These are phyloP conservation scores for Sclerotinia spermophila DNA, from an alignment of 2,329 filamentous ascomycete species.

Conservation along the genomic window DNA sequence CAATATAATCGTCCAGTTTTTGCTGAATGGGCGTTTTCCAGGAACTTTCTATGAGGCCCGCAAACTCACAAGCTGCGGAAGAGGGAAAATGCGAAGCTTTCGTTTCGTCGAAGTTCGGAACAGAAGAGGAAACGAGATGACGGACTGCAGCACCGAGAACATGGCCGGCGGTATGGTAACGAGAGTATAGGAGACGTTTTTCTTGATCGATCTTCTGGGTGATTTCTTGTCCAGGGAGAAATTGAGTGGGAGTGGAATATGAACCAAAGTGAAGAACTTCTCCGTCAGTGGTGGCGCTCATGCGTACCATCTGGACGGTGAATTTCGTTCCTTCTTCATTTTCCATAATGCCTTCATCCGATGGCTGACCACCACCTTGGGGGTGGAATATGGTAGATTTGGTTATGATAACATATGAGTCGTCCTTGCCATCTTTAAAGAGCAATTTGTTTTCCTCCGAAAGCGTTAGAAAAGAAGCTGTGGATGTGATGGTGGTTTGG, in stretches of 20 bases:
- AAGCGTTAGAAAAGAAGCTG: conserved; percentile 25
- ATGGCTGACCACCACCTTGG: conserved; percentile 71
- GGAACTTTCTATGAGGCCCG: conserved; percentile 61
- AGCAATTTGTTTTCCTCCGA: conserved; percentile 39
- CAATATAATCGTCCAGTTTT: conserved; percentile 56
- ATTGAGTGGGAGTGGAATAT: conserved; percentile 43
- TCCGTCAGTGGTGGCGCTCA: conserved; percentile 45
- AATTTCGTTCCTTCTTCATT: conserved; percentile 39
- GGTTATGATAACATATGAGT: conserved; percentile 57
- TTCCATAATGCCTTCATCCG: conserved; percentile 59
- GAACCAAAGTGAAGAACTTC: conserved; percentile 64
- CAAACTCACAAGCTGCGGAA: conserved; percentile 64
- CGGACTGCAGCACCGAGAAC: conserved; percentile 67
- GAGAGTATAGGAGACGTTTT: conserved; percentile 60
- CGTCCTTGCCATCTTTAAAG: conserved; percentile 53
- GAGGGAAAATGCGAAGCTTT: conserved; percentile 72
- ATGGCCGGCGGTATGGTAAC: conserved; percentile 71
- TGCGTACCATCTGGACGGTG: conserved; percentile 54
- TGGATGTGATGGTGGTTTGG: conserved; percentile 22
- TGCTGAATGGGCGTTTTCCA: conserved; percentile 60
- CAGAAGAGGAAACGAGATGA: conserved; percentile 47
- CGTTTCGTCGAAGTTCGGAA: conserved; percentile 57
- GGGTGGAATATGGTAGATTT: conserved; percentile 70
- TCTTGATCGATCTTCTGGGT: conserved; percentile 57
- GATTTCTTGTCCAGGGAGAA: conserved; percentile 45